Base-by-base conservation (phyloP, 345 rosid genomes). In the Populus simonii region DNA sequence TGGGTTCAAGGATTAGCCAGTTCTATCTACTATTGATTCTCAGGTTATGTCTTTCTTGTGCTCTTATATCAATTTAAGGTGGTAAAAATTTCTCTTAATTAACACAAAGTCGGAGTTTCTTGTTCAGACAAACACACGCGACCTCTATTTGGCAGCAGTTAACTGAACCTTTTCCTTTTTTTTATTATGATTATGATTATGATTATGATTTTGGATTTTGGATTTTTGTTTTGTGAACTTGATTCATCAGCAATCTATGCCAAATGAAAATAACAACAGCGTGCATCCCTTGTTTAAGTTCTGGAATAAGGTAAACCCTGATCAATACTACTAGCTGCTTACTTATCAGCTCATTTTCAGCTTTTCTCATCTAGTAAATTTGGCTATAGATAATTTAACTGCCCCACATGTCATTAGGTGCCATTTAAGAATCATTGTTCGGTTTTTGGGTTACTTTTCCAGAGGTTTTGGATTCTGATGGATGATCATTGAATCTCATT, bases 1-100 rank as follows among this genome's bases (percentile, higher is more conserved):
- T 83, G 78, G 78, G 88, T 86, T 91, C 83, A 94, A 93, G 97
- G 70, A 68, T 88, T 80, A 68, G 74, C 75, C 43, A 74, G 72
- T 53, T 57, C 65, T 33, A 23, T 35, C 15, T 18, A 29, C 59
- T 23, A 36, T 39, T 16, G 51, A 65, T 67, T 55, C 68, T 66
- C 83, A 41, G 76, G 80, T 76, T 62, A 61, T 41, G 51, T 22
- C 79, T 74, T 39, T 59, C 63, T 67, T 74, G 74, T 29, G 63
- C 20, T 73, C 27, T 22, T 35, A 20, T 74, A 68, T 67, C 61
- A 71, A n/a, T 49, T 31, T 71, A 27, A 76, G 71, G 35, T 35
- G 68, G 20, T 17, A 9, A 66, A 16, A 25, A 41, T 1, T 33
- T 53, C 36, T 72, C 62, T 45, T 67, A 10, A 36, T 55, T 53